Conservation (phyloP, 306 rosid species). For the Casuarina glauca region DNA sequence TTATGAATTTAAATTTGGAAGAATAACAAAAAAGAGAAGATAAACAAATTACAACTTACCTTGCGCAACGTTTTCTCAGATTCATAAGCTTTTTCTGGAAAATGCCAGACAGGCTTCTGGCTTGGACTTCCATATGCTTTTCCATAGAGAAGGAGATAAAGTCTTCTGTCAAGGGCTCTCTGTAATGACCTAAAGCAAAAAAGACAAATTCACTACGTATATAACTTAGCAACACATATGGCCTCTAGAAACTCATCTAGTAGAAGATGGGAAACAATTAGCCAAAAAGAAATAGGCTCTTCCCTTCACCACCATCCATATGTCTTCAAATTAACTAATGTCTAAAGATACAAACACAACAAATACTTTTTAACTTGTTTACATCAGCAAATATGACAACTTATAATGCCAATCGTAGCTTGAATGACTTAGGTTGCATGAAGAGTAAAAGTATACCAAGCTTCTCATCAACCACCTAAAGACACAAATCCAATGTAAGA, state of each 20-base stretch:
- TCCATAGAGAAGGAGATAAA: slow-evolving; percentile 76
- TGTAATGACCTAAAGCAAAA: slow-evolving; percentile 67
- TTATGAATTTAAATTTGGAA: background rate
- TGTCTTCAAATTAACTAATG: background rate
- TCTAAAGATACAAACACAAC: background rate
- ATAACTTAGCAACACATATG: slow-evolving; percentile 7
- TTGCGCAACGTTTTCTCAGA: slow-evolving; percentile 78
- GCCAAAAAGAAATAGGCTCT: background rate
- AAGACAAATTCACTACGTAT: background rate
- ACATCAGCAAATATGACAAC: background rate
- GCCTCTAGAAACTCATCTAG: background rate
- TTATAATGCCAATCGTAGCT: background rate
- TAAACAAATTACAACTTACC: slow-evolving; percentile 41
- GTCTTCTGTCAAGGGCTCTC: slow-evolving; percentile 89
- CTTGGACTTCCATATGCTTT: slow-evolving; percentile 52
- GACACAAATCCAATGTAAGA: background rate
- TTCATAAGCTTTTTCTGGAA: slow-evolving; percentile 76
- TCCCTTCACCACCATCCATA: background rate
- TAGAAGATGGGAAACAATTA: background rate
- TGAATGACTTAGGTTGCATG: background rate
- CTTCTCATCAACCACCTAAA: background rate
- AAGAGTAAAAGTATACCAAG: background rate
- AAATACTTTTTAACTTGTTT: background rate
- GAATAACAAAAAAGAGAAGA: slow-evolving; percentile 13
- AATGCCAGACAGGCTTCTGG: slow-evolving; percentile 74